Conservation (phyloP, 306 rosid genomes). For the Mimosa pudica region DNA sequence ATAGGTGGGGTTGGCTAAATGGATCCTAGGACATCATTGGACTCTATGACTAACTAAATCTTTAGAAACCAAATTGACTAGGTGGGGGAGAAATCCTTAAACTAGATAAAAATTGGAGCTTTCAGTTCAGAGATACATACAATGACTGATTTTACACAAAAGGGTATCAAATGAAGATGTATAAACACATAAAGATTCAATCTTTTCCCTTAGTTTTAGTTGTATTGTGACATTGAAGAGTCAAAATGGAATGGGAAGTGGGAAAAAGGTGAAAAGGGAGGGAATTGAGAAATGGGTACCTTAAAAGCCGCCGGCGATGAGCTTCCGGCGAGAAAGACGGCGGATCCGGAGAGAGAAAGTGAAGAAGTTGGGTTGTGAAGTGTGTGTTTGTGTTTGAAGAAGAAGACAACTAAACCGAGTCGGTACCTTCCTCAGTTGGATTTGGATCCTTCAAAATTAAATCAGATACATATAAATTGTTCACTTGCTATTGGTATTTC, state of each 20-base stretch:
- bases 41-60: no score
- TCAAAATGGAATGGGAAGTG: background rate
- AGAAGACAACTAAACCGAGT: background rate
- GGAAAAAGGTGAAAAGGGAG: background rate
- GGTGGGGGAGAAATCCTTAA: background rate
- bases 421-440: background rate
- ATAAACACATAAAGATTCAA: background rate
- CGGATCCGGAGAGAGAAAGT: slow-evolving; percentile 1
- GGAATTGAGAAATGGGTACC: background rate
- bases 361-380: background rate
- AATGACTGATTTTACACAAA: background rate
- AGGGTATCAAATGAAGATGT: background rate
- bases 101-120: background rate
- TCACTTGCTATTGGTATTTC: no score
- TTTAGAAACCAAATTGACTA: no score
- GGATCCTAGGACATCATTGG: no score
- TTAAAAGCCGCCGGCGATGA: background rate
- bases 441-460: background rate
- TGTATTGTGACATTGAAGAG: background rate
- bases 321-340: background rate
- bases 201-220: background rate
- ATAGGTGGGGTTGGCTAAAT: no score
- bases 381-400: background rate
- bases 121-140: background rate
- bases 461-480: background rate